A percentile compares a stretch with the other conserved stretches of the same genome.
Conservation (phyloP, 2,329 filamentous ascomycete genomes). For the Coleophoma crateriformis region DNA sequence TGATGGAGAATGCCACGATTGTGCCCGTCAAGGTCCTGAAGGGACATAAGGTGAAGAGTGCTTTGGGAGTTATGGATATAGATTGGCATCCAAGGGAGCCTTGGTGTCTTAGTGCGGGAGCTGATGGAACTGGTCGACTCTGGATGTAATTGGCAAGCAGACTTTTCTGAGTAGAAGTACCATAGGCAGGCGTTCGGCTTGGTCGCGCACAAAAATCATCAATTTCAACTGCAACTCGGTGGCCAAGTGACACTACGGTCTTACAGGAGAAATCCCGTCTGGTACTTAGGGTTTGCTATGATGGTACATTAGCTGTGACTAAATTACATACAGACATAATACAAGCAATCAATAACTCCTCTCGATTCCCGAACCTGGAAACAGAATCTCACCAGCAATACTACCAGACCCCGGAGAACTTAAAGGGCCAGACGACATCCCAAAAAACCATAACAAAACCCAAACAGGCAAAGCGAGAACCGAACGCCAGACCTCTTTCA, state of each 20-base stretch:
- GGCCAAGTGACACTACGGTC: too few species aligned
- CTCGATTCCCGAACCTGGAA: too few species aligned
- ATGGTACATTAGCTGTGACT: too few species aligned
- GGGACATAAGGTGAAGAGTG: slow-evolving; percentile 81
- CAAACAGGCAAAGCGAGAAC: not conserved
- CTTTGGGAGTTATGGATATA: slow-evolving; percentile 85
- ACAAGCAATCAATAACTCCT: too few species aligned
- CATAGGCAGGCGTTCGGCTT: slow-evolving; percentile 13
- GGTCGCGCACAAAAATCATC: not conserved
- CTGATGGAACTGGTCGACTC: slow-evolving; percentile 85
- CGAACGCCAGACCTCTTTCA: not conserved
- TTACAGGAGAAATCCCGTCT: too few species aligned
- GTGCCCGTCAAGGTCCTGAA: slow-evolving; percentile 91
- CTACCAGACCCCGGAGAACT: too few species aligned
- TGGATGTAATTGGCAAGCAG: slow-evolving; percentile 57
- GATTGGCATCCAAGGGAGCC: slow-evolving; percentile 95
- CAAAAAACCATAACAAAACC: not conserved
- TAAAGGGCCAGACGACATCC: too few species aligned
- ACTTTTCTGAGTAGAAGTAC: slow-evolving; percentile 4
- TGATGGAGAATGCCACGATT: slow-evolving; percentile 95
- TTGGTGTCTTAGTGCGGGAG: slow-evolving; percentile 91
- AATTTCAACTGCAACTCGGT: too few species aligned
- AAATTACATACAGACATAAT: too few species aligned
- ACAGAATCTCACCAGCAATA: too few species aligned
- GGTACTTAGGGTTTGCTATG: too few species aligned